phyloP scores from a whole-genome alignment of 345 rosid species.

The Populus ilicifolia region DNA sequence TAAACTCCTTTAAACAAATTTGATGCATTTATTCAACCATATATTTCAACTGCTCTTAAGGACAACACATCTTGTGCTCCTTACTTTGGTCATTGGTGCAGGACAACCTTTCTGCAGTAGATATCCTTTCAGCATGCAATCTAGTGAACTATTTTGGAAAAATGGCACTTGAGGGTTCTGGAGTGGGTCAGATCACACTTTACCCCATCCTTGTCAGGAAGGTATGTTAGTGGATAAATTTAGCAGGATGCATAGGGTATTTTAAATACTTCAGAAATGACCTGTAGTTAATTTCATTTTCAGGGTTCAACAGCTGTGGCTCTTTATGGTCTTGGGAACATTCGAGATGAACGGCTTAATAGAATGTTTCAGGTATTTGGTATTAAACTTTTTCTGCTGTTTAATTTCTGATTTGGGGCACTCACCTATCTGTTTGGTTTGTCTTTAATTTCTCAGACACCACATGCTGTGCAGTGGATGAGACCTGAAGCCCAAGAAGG shows the following conservation, averaged over 20 bases:
- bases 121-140: conserved; percentile 93
- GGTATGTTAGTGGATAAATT: conserved; percentile 42
- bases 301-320: conserved; percentile 95
- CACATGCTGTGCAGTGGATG: conserved; percentile 99
- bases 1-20: background rate
- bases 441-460: conserved; percentile 55
- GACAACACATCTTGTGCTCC: conserved; percentile 8
- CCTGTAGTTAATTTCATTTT: conserved; percentile 13
- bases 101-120: conserved; percentile 98
- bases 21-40: background rate
- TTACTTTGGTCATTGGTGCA: conserved; percentile 38
- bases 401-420: conserved; percentile 15
- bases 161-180: conserved; percentile 99
- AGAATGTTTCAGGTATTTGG: conserved; percentile 90
- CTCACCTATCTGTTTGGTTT: conserved; percentile 17
- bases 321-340: conserved; percentile 96
- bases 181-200: conserved; percentile 93
- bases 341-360: conserved; percentile 94
- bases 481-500: conserved; percentile 95
- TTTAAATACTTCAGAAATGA: conserved; percentile 8
- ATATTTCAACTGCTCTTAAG: background rate
- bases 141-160: conserved; percentile 96
- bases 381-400: background rate
- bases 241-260: conserved; percentile 10
- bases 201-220: conserved; percentile 83